These are phyloP conservation scores for Helotiales sp. DNA, from an alignment of 2,329 filamentous ascomycete species.

Conservation along the genomic window DNA sequence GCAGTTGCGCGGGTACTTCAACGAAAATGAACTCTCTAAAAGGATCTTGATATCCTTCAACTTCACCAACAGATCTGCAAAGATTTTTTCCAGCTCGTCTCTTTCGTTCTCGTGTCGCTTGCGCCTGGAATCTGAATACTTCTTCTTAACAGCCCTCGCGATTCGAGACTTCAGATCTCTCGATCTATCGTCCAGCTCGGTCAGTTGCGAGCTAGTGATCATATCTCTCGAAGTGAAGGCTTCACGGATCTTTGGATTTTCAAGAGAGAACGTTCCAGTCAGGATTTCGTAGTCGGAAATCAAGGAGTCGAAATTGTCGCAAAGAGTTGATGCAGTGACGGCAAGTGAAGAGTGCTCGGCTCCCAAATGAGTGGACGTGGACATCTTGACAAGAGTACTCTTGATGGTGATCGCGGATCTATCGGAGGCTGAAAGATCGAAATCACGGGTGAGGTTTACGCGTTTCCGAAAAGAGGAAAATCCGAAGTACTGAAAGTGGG, in stretches of 20 bases:
- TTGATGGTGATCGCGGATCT: too few species aligned
- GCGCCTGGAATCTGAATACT: not conserved
- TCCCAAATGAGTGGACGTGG: not conserved
- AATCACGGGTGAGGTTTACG: too few species aligned
- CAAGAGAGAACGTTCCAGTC: not conserved
- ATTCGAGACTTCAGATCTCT: not conserved
- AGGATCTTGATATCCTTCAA: not conserved
- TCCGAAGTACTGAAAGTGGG: too few species aligned
- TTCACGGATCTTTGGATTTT: not conserved
- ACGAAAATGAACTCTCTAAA: not conserved
- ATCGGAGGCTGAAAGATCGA: too few species aligned
- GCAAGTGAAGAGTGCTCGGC: not conserved
- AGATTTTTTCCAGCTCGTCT: not conserved
- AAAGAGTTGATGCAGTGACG: not conserved
- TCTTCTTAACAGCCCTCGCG: not conserved
- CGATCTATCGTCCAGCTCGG: not conserved
- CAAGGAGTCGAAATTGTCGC: not conserved
- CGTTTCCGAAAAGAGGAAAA: too few species aligned
- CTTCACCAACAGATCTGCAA: not conserved
- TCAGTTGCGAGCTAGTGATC: not conserved
- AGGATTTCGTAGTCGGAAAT: not conserved
- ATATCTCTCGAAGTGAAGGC: not conserved
- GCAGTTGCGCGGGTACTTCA: not conserved
- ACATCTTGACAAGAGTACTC: not conserved
- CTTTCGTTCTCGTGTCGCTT: not conserved